These are phyloP conservation scores for Mycosphaerelloides madeirae DNA, from an alignment of 2,329 filamentous ascomycete genomes.

Conservation along the genomic window DNA sequence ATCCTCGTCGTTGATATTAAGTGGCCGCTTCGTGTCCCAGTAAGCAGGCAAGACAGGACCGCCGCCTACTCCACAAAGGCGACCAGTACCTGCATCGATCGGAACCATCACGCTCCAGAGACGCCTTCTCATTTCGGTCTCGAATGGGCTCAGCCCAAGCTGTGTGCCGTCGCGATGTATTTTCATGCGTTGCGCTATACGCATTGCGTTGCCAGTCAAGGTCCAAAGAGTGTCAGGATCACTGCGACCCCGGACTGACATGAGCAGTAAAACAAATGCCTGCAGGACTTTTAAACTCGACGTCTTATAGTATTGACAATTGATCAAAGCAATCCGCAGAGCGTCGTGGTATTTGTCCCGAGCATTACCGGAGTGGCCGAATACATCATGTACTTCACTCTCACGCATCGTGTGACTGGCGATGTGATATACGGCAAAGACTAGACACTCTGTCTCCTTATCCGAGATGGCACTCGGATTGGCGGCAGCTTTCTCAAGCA, in stretches of 20 bases:
- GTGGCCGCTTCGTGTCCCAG: conserved; percentile 31
- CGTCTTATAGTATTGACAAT: conserved; percentile 40
- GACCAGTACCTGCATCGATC: conserved; percentile 47
- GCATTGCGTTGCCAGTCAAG: conserved; percentile 15
- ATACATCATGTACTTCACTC: conserved; percentile 29
- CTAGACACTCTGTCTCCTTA: conserved; percentile 34
- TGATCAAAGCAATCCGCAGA: conserved; percentile 46
- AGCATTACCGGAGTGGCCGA: conserved; percentile 3
- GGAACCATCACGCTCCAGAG: conserved; percentile 50
- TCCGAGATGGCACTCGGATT: conserved; percentile 53
- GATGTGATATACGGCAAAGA: conserved; percentile 14
- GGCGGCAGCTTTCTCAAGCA: conserved; percentile 59
- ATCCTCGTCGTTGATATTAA: conserved; percentile 35
- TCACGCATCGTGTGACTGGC: conserved; percentile 27
- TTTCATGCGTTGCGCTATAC: conserved; percentile 16
- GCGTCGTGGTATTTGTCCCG: conserved; percentile 36
- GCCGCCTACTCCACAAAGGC: no score
- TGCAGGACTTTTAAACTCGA: conserved; percentile 45
- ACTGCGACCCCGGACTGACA: conserved; percentile 26
- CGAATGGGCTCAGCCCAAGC: conserved; percentile 7
- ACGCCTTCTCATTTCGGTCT: conserved; percentile 16
- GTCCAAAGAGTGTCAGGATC: conserved; percentile 56
- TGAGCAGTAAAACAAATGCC: conserved; percentile 52
- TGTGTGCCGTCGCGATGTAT: conserved; percentile 14
- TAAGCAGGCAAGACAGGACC: no score